Evolutionary conservation across 2,329 filamentous ascomycete genomes (phyloP).

Genomic region (Plenodomus lindquistii): DNA sequence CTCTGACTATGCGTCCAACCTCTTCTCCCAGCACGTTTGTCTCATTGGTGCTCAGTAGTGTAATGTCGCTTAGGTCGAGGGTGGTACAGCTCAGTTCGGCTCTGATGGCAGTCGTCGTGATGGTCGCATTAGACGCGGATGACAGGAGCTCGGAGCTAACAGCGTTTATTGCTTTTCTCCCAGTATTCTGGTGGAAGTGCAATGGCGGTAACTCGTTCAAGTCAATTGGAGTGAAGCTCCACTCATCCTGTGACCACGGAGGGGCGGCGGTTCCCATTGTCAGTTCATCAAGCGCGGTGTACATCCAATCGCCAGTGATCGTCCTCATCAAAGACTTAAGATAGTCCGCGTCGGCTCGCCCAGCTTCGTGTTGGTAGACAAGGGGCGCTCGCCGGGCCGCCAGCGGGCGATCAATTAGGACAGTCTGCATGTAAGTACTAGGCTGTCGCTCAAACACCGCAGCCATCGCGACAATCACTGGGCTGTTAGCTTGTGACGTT

Average conservation of each 20-base stretch:
- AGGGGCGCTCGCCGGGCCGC: background rate
- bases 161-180: background rate
- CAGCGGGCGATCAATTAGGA: background rate
- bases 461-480: constrained; percentile 10
- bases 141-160: background rate
- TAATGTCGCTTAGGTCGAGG: background rate
- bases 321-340: background rate
- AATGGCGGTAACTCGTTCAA: background rate
- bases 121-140: constrained; percentile 1
- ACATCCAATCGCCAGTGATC: constrained; percentile 7
- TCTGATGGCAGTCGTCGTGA: constrained; percentile 3
- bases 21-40: background rate
- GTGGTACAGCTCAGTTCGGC: background rate
- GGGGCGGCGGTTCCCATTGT: constrained; percentile 1
- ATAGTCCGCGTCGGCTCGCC: background rate
- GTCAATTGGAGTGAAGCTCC: constrained; percentile 8
- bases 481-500: background rate
- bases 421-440: constrained; percentile 1
- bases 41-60: background rate
- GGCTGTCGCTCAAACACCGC: constrained; percentile 7
- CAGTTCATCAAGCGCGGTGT: constrained; percentile 6
- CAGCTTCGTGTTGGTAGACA: background rate
- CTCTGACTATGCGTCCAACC: background rate
- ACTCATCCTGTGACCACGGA: constrained; percentile 9
- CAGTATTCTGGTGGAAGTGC: background rate